These are phyloP conservation scores for Letharia lupina DNA, from an alignment of 495 filamentous ascomycete species.

Conservation along the genomic window DNA sequence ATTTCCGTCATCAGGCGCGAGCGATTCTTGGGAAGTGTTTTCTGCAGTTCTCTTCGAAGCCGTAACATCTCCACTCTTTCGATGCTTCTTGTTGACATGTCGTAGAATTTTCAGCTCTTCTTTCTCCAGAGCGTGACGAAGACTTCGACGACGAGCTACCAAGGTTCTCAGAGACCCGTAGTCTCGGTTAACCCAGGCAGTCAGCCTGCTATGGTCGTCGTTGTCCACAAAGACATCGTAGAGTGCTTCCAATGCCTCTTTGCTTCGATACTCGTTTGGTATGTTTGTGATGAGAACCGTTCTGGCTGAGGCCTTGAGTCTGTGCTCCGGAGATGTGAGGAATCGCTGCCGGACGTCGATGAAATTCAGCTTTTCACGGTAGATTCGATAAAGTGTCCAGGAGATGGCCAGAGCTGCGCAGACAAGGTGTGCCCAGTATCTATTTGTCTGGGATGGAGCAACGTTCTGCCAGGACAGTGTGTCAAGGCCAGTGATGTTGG, in stretches of 20 bases:
- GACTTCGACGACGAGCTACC: conserved; percentile 23
- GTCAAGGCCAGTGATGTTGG: conserved; percentile 24
- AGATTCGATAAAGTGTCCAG: conserved; percentile 24
- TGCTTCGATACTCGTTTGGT: conserved; percentile 25
- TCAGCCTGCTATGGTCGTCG: conserved; percentile 24
- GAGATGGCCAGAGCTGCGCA: conserved; percentile 23
- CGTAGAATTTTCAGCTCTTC: conserved; percentile 22
- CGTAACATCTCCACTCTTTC: conserved; percentile 13
- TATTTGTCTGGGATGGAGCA: conserved; percentile 20
- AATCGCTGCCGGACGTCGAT: conserved; percentile 26
- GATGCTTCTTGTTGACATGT: conserved; percentile 20
- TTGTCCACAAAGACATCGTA: conserved; percentile 28
- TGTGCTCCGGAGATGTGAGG: conserved; percentile 26
- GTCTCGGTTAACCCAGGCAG: conserved; percentile 25
- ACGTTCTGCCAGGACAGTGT: conserved; percentile 27
- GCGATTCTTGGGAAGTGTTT: conserved; percentile 14
- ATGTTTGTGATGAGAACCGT: conserved; percentile 27
- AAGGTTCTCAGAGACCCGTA: conserved; percentile 22
- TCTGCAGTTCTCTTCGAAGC: conserved; percentile 5
- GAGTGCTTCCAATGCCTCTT: conserved; percentile 25
- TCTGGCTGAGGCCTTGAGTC: conserved; percentile 25
- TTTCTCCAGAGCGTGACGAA: conserved; percentile 25
- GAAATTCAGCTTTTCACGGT: conserved; percentile 26
- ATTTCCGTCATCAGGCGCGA: conserved; percentile 10
- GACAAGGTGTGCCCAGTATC: conserved; percentile 26